Percentiles rank a stretch among this genome's conserved stretches.
phyloP scores from a whole-genome alignment of 2,329 filamentous ascomycete species.

The Diaporthe vexans region DNA sequence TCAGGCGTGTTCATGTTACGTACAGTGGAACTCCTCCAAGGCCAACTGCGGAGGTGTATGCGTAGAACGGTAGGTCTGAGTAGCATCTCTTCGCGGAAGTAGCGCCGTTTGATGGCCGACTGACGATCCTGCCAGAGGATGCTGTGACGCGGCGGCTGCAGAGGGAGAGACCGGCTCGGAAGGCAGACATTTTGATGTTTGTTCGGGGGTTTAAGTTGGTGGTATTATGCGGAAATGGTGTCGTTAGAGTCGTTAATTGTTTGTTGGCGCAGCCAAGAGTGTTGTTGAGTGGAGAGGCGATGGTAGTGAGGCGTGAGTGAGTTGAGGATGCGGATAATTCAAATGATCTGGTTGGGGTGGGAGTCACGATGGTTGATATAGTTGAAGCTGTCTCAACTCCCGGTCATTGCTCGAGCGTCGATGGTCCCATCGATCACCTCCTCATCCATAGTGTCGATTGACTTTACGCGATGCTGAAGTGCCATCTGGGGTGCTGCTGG shows the following conservation, averaged over 20 bases:
- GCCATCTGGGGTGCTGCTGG: conserved; percentile 17
- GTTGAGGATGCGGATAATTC: background rate
- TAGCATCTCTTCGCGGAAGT: conserved; percentile 23
- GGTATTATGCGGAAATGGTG: background rate
- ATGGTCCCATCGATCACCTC: conserved; percentile 10
- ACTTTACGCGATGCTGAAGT: conserved; percentile 15
- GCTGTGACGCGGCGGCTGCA: conserved; percentile 18
- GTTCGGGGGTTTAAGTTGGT: background rate
- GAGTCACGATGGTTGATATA: conserved; percentile 13
- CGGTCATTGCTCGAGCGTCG: background rate
- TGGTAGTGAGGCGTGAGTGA: conserved; percentile 13
- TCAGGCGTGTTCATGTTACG: background rate
- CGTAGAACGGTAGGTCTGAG: conserved; percentile 30
- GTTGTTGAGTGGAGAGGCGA: background rate
- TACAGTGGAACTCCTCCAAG: conserved; percentile 21
- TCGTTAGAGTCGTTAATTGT: background rate
- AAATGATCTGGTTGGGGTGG: background rate
- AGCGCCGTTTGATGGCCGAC: background rate
- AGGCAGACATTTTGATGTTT: conserved; percentile 32
- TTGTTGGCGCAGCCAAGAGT: conserved; percentile 27
- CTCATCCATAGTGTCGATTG: conserved; percentile 12
- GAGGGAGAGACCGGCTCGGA: conserved; percentile 33
- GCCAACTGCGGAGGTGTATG: conserved; percentile 21
- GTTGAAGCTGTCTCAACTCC: conserved; percentile 12
- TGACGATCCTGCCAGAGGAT: conserved; percentile 6